Evolutionary conservation across 805 yeast species (phyloP).

Genomic region (Ogataea parapolymorpha): DNA sequence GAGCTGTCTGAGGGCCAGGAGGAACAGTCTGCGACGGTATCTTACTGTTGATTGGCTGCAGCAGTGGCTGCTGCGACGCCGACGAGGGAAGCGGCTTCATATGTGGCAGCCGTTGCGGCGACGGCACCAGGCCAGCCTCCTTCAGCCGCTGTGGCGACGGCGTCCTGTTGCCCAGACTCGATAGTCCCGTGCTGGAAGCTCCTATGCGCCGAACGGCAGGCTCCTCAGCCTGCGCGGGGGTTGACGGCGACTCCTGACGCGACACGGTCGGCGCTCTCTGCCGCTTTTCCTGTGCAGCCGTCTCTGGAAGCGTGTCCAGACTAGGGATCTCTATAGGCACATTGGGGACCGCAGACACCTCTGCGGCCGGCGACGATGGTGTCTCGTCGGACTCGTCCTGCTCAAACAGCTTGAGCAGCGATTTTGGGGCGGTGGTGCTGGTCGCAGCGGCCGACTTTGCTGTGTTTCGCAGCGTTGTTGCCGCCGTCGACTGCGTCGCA

Average conservation of each 20-base stretch:
- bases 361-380: background rate
- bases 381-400: conserved; percentile 37
- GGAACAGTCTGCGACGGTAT: conserved; percentile 9
- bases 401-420: conserved; percentile 68
- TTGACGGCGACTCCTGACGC: conserved; percentile 36
- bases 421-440: conserved; percentile 61
- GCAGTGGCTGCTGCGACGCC: conserved; percentile 40
- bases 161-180: conserved; percentile 37
- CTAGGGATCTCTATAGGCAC: conserved; percentile 13
- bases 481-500: conserved; percentile 12
- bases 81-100: conserved; percentile 49
- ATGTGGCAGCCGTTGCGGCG: conserved; percentile 37
- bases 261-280: conserved; percentile 42
- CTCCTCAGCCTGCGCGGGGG: conserved; percentile 18
- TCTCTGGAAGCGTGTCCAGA: conserved; percentile 2
- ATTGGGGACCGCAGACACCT: conserved; percentile 1
- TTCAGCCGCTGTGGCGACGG: conserved; percentile 45
- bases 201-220: conserved; percentile 32
- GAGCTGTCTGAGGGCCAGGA: conserved; percentile 32
- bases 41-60: conserved; percentile 55
- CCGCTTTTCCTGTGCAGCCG: conserved; percentile 14
- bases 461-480: conserved; percentile 19
- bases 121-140: conserved; percentile 17
- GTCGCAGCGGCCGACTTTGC: conserved; percentile 19
- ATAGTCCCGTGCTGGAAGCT: conserved; percentile 38